Evolutionary conservation across 192 early-diverging fungal species (phyloP), one percentile per base, ranked within the genome.

Genomic region (Kickxella alabastrina): DNA sequence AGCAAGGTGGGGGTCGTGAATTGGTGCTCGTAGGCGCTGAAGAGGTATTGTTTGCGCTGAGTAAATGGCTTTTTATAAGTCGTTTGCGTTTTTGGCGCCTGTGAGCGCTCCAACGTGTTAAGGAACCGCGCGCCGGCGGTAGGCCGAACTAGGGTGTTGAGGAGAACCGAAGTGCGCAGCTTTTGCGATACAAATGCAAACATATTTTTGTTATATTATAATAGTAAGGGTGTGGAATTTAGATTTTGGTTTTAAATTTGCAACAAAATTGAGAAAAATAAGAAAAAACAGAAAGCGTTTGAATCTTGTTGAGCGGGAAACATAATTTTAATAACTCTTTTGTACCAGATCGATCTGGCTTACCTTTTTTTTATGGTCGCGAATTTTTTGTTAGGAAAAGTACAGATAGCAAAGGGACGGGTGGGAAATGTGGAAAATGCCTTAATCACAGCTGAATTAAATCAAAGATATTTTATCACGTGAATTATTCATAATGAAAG

Each of bases 31-130:
- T 79, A 79, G 19, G 64, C 59, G n/a, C 27, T 24, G 21, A 79
- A 73, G 19, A 79, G 49, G 26, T 58, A 79, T 36, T 74, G 65
- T 14, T 74, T 73, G 70, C 77, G 77, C 28, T n/a, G 35, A 1
- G 65, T 39, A 31, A 79, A 79, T 12, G 77, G 77, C 43, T 79
- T 68, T 50, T 79, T 74, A 51, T 72, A 71, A 22, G 59, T 62
- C 13, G 70, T 79, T 12, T 37, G 44, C 17, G 63, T 46, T 43
- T 78, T 78, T 28, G 65, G 56, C 31, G 75, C 41, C 36, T 38
- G 32, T 3, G 59, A 50, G 10, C 70, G 59, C 36, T 74, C 70
- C n/a, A n/a, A n/a, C n/a, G n/a, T n/a, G n/a, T n/a, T n/a, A n/a
- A n/a, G n/a, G n/a, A n/a, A n/a, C n/a, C n/a, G n/a, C n/a, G n/a